A percentile compares a stretch with the other conserved stretches of the same genome.
These are phyloP conservation scores for Elaeis guineensis DNA, from an alignment of 176 grass and related monocot genomes.

Conservation along the genomic window DNA sequence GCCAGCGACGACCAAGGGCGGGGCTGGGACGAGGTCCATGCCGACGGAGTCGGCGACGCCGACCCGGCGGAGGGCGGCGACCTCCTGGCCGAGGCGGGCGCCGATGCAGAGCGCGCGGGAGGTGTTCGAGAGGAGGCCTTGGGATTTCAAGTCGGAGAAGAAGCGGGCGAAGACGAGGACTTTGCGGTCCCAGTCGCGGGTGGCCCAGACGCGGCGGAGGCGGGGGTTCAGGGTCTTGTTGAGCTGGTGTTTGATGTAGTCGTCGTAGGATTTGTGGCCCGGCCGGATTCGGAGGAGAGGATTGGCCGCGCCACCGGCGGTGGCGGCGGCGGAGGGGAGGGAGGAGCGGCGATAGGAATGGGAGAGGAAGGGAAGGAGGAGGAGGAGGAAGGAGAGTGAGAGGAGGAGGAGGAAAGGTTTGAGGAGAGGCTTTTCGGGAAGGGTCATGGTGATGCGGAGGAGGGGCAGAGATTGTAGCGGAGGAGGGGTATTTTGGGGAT, in stretches of 20 bases:
- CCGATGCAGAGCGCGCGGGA: slow-evolving; percentile 79
- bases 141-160: slow-evolving; percentile 32
- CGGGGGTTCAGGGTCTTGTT: slow-evolving; percentile 92
- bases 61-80: slow-evolving; percentile 54
- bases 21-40: slow-evolving; percentile 73
- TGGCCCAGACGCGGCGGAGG: slow-evolving; percentile 79
- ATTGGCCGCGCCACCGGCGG: not conserved
- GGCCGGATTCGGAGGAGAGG: slow-evolving; percentile 67
- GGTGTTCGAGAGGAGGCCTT: slow-evolving; percentile 42
- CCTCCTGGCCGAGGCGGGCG: slow-evolving; percentile 59
- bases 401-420: slow-evolving; percentile 21
- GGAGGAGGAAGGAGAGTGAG: slow-evolving; percentile 6
- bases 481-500: not conserved
- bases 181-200: slow-evolving; percentile 85
- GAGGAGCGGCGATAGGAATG: slow-evolving; percentile 14
- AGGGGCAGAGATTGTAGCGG: not conserved
- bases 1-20: slow-evolving; percentile 54
- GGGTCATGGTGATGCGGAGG: not conserved
- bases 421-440: not conserved
- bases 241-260: slow-evolving; percentile 82
- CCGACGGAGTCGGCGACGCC: slow-evolving; percentile 47
- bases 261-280: slow-evolving; percentile 63
- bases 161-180: slow-evolving; percentile 44
- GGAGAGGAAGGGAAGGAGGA: slow-evolving; percentile 29
- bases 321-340: not conserved